Evolutionary conservation across 129 eudicot genomes (phyloP).

Genomic region (Ambrosia artemisiifolia): DNA sequence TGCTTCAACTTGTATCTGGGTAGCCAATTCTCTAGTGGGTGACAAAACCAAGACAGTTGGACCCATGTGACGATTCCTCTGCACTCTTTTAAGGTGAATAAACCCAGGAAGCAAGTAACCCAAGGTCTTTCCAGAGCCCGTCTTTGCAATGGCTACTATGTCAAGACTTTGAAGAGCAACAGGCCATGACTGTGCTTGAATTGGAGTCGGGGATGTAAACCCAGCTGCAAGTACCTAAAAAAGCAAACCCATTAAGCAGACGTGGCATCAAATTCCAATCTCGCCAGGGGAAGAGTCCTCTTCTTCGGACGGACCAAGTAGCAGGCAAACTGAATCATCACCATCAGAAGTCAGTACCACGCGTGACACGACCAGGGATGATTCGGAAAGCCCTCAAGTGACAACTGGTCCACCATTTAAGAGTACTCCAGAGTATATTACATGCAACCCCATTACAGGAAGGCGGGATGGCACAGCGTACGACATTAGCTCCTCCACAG

Average conservation of each 20-base stretch:
- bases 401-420: conserved; percentile 63
- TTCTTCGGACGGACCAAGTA: conserved; percentile 76
- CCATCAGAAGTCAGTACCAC: conserved; percentile 59
- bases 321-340: conserved; percentile 74
- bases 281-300: conserved; percentile 72
- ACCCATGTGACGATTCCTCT: conserved; percentile 74
- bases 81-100: conserved; percentile 64
- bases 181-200: conserved; percentile 99
- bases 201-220: conserved; percentile 88
- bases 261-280: conserved; percentile 40
- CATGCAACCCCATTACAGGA: conserved; percentile 51
- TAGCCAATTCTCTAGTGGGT: conserved; percentile 94
- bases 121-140: conserved; percentile 96
- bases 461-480: conserved; percentile 76
- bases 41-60: conserved; percentile 92
- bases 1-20: conserved; percentile 97
- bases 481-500: conserved; percentile 99
- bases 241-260: conserved; percentile 37
- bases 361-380: conserved; percentile 57
- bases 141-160: conserved; percentile 93
- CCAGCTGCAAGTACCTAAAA: conserved; percentile 82
- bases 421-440: conserved; percentile 56
- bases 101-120: conserved; percentile 93
- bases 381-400: conserved; percentile 44
- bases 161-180: conserved; percentile 90